These are phyloP conservation scores for Passalora sequoiae DNA, from an alignment of 2,329 filamentous ascomycete species.

Conservation along the genomic window DNA sequence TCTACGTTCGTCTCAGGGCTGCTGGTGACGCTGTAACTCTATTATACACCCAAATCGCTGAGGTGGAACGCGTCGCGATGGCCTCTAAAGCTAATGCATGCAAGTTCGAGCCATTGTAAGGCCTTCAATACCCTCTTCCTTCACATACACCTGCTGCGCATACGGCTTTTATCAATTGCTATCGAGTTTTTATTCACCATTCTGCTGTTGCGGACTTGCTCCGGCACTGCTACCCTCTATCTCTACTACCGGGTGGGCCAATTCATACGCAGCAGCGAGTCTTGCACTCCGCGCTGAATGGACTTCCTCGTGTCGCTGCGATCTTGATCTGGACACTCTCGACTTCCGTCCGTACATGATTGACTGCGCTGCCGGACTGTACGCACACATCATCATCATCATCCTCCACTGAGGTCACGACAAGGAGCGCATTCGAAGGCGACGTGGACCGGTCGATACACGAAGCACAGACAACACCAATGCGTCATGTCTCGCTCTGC, in stretches of 20 bases:
- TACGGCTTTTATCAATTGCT: no score
- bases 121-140: slow-evolving; percentile 2
- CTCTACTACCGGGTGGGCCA: slow-evolving; percentile 1
- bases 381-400: no score
- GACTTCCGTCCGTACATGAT: neutral
- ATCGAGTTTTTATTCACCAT: slow-evolving; percentile 9
- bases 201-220: slow-evolving; percentile 16
- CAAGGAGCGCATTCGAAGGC: no score
- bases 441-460: no score
- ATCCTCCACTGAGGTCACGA: no score
- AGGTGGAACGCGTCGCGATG: slow-evolving; percentile 19
- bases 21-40: no score
- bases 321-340: neutral
- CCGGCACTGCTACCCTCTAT: slow-evolving; percentile 14
- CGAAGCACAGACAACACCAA: neutral
- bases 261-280: no score
- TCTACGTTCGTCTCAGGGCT: no score
- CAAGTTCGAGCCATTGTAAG: slow-evolving; percentile 9
- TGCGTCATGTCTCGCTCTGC: slow-evolving; percentile 30
- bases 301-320: slow-evolving; percentile 2
- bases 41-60: slow-evolving; percentile 17
- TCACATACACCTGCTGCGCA: no score
- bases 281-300: slow-evolving; percentile 14
- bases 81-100: slow-evolving; percentile 19
- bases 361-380: no score